phyloP scores from a whole-genome alignment of 1,139 yeast species.

The Geotrichum candidum region DNA sequence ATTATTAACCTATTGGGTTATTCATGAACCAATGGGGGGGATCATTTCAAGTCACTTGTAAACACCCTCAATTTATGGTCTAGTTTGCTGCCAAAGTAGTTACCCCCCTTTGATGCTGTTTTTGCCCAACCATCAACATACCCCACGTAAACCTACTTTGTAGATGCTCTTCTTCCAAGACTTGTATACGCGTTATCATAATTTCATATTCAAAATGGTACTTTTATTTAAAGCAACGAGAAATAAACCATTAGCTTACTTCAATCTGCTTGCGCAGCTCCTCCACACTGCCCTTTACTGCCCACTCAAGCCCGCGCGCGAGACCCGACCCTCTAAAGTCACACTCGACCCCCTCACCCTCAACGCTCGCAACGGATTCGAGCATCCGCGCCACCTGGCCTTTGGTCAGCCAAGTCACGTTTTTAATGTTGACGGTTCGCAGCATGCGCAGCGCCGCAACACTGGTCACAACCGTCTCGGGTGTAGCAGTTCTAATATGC shows the following conservation, averaged over 20 bases:
- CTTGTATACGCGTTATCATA: too few relatives aligned
- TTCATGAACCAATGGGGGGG: too few relatives aligned
- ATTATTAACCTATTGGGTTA: background rate
- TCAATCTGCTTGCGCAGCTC: background rate
- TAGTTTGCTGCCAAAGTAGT: too few relatives aligned
- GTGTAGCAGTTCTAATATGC: slow-evolving; percentile 23
- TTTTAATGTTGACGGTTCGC: slow-evolving; percentile 20
- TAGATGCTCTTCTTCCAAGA: too few relatives aligned
- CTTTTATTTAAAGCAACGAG: too few relatives aligned
- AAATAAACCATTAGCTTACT: background rate
- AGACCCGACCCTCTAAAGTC: slow-evolving; percentile 24
- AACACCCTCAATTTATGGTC: too few relatives aligned
- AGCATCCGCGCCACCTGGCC: slow-evolving; percentile 18
- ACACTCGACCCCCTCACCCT: background rate
- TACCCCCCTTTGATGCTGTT: too few relatives aligned
- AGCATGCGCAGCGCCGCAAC: slow-evolving; percentile 21
- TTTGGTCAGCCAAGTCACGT: slow-evolving; percentile 27
- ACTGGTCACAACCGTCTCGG: slow-evolving; percentile 23
- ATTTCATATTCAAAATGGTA: too few relatives aligned
- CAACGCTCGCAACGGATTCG: slow-evolving; percentile 3
- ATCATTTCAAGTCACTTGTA: too few relatives aligned
- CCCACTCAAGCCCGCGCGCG: slow-evolving; percentile 23
- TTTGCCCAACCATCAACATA: too few relatives aligned
- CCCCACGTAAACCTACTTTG: too few relatives aligned
- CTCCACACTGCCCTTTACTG: slow-evolving; percentile 16